Conservation (phyloP, 768 basidiomycete genomes). For the Kwoniella heveanensis region DNA sequence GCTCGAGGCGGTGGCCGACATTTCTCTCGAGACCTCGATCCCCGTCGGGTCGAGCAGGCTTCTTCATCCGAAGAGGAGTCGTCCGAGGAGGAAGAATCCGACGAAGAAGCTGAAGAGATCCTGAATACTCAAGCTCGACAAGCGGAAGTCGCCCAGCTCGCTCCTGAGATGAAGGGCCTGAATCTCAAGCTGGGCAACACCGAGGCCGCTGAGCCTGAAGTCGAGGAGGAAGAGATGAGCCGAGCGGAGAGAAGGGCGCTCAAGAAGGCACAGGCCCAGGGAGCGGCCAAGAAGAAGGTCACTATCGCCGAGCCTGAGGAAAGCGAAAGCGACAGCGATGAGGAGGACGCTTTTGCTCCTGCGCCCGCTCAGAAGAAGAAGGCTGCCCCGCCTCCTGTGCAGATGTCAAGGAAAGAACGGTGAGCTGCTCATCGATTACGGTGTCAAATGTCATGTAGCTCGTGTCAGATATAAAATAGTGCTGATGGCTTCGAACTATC, state of each 20-base stretch:
- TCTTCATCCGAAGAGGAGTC: constrained; percentile 32
- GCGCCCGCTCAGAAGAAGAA: constrained; percentile 36
- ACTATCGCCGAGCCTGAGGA: constrained; percentile 46
- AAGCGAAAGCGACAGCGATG: constrained; percentile 21
- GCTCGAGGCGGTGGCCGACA: constrained; percentile 84
- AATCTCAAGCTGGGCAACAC: constrained; percentile 57
- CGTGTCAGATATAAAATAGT: too few species aligned
- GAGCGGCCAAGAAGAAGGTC: constrained; percentile 41
- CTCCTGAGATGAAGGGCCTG: constrained; percentile 46
- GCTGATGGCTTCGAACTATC: constrained; percentile 13
- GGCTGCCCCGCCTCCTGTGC: constrained; percentile 26
- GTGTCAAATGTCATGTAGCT: neutral
- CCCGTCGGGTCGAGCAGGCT: constrained; percentile 22
- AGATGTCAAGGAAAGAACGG: constrained; percentile 53
- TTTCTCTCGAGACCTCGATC: constrained; percentile 65
- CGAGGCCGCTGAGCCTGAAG: constrained; percentile 28
- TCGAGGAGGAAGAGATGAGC: constrained; percentile 60
- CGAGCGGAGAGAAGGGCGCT: constrained; percentile 74
- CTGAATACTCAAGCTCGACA: constrained; percentile 37
- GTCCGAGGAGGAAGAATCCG: constrained; percentile 34
- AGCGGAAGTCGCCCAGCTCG: constrained; percentile 49
- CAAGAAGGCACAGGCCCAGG: constrained; percentile 73
- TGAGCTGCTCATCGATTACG: constrained; percentile 29
- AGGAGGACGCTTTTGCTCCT: constrained; percentile 25
- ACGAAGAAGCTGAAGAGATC: constrained; percentile 56